Percentiles rank a stretch among this genome's conserved stretches.
These are phyloP conservation scores for Colletotrichum scovillei DNA, from an alignment of 2,329 filamentous ascomycete genomes.

Conservation along the genomic window DNA sequence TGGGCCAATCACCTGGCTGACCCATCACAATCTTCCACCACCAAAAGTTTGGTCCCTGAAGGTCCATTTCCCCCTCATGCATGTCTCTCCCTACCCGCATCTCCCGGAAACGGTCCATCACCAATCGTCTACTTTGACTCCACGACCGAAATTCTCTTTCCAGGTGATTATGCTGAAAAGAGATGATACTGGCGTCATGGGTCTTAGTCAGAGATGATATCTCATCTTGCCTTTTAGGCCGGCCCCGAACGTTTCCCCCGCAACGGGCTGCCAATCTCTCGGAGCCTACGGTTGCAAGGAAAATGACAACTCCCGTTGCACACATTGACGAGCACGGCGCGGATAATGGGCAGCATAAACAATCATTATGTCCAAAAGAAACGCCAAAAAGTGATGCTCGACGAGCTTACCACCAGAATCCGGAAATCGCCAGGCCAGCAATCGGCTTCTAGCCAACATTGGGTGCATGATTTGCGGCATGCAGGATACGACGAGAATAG, in stretches of 20 bases:
- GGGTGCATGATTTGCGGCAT: conserved; percentile 12
- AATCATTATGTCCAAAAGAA: background rate
- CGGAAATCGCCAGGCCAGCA: background rate
- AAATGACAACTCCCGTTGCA: conserved; percentile 15
- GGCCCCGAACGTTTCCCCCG: background rate
- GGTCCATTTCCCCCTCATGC: conserved; percentile 37
- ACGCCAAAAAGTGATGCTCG: background rate
- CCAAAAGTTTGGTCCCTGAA: conserved; percentile 9
- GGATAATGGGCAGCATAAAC: background rate
- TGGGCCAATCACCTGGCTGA: conserved; percentile 32
- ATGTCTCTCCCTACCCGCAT: conserved; percentile 47
- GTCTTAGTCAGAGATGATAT: conserved; percentile 21
- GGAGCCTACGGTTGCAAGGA: background rate
- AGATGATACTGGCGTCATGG: conserved; percentile 14
- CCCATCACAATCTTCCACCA: conserved; percentile 24
- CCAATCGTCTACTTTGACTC: conserved; percentile 25
- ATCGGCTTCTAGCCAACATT: background rate
- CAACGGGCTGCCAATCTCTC: conserved; percentile 6
- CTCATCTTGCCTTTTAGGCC: conserved; percentile 14
- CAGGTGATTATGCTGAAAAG: conserved; percentile 4
- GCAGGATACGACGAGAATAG: conserved; percentile 32
- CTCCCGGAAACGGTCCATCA: conserved; percentile 30
- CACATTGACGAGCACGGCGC: background rate
- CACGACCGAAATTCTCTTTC: conserved; percentile 22
- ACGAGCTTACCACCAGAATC: background rate